Base-by-base conservation (phyloP, 2,329 filamentous ascomycete species). In the Leptosphaerulina australis region DNA sequence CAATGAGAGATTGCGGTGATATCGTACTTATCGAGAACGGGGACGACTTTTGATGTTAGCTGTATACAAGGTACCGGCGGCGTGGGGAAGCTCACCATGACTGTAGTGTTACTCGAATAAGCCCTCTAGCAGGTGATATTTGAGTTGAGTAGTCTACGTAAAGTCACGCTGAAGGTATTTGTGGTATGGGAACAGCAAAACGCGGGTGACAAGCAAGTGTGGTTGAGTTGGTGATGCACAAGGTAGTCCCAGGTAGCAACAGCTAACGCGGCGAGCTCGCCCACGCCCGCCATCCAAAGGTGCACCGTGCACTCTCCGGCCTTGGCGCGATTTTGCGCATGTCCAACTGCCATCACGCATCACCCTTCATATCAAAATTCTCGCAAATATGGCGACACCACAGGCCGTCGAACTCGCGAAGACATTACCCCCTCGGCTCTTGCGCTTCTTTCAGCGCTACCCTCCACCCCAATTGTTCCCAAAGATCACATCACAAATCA, bases 11-110 rank as follows among this genome's bases (percentile, higher is more conserved):
- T 59, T 29, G 41, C 37, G 50, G 44, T 30, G 51, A 25, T 39
- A 38, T 29, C 55, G 74, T 82, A 96, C 91, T 97, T 87, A 96
- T 96, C 75, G 91, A 88, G 84, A 96, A 96, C 64, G 91, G 92
- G 63, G 89, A 94, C 72, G 87, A 86, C 91, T 96, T 73, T 53
- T 35, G 33, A 43, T 64, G 70, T 71, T 70, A 74, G 71, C 65
- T 67, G 38, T 55, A 51, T 33, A 31, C 22, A 14, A 10, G n/a
- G 20, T 33, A 24, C 21, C 30, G 29, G 35, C 22, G 41, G 46
- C 18, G 31, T 18, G 24, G 50, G 55, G 49, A 48, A 64, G 59
- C 71, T 69, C 63, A 76, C 74, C 74, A 76, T 76, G 60, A 53
- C 56, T 67, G 60, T 62, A 55, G 21, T 36, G 59, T 22, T 53